Evolutionary conservation across 768 basidiomycete species (phyloP).

Genomic region (Leccinum longicurvipes): DNA sequence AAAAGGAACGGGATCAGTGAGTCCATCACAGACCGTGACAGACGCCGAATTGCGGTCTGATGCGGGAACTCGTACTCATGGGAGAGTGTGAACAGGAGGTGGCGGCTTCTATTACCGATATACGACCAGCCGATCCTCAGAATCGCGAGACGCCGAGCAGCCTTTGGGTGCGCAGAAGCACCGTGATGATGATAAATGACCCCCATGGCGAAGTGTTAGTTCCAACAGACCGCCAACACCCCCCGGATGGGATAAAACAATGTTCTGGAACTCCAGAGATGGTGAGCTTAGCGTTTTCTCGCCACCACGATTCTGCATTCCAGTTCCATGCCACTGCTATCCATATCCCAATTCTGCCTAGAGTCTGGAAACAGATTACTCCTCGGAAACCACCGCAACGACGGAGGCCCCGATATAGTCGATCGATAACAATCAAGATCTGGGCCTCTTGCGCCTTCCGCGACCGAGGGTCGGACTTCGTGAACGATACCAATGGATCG

Average conservation of each 20-base stretch:
- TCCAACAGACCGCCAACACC: conserved; percentile 36
- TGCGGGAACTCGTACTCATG: conserved; percentile 35
- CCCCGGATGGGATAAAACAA: conserved; percentile 32
- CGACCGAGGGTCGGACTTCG: conserved; percentile 51
- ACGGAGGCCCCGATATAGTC: conserved; percentile 44
- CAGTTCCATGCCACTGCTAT: too few relatives aligned
- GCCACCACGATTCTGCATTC: conserved; percentile 42
- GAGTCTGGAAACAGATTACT: conserved; percentile 36
- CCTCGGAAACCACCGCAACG: conserved; percentile 17
- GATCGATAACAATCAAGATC: conserved; percentile 42
- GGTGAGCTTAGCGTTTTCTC: conserved; percentile 32
- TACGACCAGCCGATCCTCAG: conserved; percentile 8
- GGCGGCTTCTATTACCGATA: conserved; percentile 20
- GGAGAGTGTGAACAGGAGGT: conserved; percentile 39
- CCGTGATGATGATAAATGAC: conserved; percentile 13
- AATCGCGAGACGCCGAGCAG: conserved; percentile 4
- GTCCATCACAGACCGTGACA: not conserved
- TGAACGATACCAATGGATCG: conserved; percentile 50
- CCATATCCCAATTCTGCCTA: conserved; percentile 28
- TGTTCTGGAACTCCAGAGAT: conserved; percentile 43
- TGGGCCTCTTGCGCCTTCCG: conserved; percentile 40
- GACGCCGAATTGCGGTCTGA: not conserved
- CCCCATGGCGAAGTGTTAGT: conserved; percentile 24
- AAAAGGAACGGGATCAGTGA: not conserved
- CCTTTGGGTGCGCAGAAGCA: conserved; percentile 5